Conservation (phyloP, 108 stramenopile species). For the Pseudonitzschia multiseries region DNA sequence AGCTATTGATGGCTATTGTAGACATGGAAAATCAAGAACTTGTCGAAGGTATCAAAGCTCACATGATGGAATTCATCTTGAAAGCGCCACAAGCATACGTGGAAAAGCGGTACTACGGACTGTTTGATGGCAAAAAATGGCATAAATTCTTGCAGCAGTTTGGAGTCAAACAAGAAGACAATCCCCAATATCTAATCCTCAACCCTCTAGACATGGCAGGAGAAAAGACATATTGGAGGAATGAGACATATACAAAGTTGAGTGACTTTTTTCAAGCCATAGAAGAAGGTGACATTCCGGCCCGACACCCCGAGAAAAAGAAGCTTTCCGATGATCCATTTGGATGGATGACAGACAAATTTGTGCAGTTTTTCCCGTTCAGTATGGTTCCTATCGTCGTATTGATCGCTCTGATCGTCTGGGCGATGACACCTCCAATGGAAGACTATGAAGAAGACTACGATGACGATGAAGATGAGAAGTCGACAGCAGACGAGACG, state of each 20-base stretch:
- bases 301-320: background rate
- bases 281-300: conserved; percentile 26
- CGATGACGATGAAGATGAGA: conserved; percentile 12
- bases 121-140: conserved; percentile 78
- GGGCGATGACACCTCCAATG: conserved; percentile 18
- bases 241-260: conserved; percentile 40
- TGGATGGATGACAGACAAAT: conserved; percentile 23
- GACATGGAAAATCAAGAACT: conserved; percentile 44
- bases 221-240: conserved; percentile 65
- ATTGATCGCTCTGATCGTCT: conserved; percentile 18
- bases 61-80: conserved; percentile 56
- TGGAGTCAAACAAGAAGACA: conserved; percentile 35
- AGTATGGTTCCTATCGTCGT: conserved; percentile 27
- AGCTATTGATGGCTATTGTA: conserved; percentile 68
- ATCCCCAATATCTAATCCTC: conserved; percentile 66
- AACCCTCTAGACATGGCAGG: conserved; percentile 48
- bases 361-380: conserved; percentile 33
- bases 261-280: conserved; percentile 38
- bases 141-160: conserved; percentile 74
- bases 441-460: conserved; percentile 21
- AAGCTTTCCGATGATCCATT: conserved; percentile 15
- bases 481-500: conserved; percentile 6
- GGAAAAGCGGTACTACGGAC: conserved; percentile 67
- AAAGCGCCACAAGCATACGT: conserved; percentile 23
- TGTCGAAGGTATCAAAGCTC: conserved; percentile 40